Evolutionary conservation across 768 basidiomycete genomes (phyloP).

Genomic region (Multifurca ochricompacta): DNA sequence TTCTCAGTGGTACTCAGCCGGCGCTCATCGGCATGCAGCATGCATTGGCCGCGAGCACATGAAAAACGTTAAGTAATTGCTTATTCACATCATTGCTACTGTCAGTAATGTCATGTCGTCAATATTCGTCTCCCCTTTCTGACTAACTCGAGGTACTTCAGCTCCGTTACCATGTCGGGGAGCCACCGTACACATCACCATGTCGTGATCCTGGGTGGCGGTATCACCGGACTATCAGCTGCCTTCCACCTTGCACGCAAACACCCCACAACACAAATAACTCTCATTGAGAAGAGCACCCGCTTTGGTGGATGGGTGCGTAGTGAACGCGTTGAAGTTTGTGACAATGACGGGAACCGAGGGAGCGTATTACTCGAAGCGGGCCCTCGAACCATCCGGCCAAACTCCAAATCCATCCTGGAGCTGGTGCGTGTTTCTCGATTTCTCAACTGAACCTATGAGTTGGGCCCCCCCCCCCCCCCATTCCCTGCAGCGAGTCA

Average conservation of each 20-base stretch:
- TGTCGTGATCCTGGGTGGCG: conserved; percentile 72
- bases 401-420: conserved; percentile 62
- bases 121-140: background rate
- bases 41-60: background rate
- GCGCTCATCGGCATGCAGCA: too few species aligned
- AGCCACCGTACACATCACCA: conserved; percentile 14
- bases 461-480: too few species aligned
- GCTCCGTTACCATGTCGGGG: background rate
- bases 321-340: conserved; percentile 45
- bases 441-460: background rate
- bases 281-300: conserved; percentile 57
- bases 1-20: background rate
- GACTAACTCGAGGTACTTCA: background rate
- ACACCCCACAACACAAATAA: conserved; percentile 51
- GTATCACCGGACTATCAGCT: conserved; percentile 72
- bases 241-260: conserved; percentile 69
- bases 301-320: conserved; percentile 84
- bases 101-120: background rate
- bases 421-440: conserved; percentile 57
- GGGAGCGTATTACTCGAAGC: conserved; percentile 62
- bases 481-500: too few species aligned
- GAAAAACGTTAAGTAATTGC: background rate
- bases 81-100: background rate
- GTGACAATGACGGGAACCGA: conserved; percentile 23
- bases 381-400: conserved; percentile 82